Evolutionary conservation across 1,284 basidiomycete species (phyloP).

Genomic region (Ceratobasidium sp.): DNA sequence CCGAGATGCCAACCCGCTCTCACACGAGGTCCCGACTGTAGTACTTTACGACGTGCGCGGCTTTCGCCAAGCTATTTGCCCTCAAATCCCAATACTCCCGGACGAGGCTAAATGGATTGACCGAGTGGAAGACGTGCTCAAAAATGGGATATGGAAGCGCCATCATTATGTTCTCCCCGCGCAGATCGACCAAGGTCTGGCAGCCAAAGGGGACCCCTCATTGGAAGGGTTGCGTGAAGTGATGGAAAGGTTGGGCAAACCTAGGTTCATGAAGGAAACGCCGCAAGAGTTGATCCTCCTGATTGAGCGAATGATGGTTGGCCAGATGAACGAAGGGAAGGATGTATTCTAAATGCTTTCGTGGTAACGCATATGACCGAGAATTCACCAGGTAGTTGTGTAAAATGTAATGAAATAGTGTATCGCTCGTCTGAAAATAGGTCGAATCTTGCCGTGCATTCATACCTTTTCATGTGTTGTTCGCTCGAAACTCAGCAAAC

Average conservation of each 20-base stretch:
- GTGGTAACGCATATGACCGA: background rate
- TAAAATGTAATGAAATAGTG: background rate
- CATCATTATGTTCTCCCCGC: background rate
- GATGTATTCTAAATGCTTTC: slow-evolving; percentile 12
- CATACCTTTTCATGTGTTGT: no score
- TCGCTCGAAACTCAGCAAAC: no score
- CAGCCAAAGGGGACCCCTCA: background rate
- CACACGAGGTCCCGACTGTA: slow-evolving; percentile 6
- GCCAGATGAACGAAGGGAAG: slow-evolving; percentile 24
- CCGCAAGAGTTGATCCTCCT: slow-evolving; percentile 18
- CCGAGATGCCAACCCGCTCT: slow-evolving; percentile 22
- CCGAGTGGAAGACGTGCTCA: slow-evolving; percentile 32
- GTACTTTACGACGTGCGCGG: slow-evolving; percentile 24
- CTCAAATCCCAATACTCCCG: slow-evolving; percentile 17
- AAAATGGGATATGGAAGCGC: slow-evolving; percentile 10
- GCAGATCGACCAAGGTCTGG: background rate
- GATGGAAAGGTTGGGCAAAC: background rate
- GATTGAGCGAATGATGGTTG: slow-evolving; percentile 7
- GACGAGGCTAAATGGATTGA: slow-evolving; percentile 34
- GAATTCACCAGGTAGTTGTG: background rate
- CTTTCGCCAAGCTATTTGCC: slow-evolving; percentile 30
- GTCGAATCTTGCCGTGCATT: no score
- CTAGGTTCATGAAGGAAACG: slow-evolving; percentile 19
- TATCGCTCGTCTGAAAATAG: no score
- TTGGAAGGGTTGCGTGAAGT: background rate